phyloP scores from a whole-genome alignment of 176 grass and related monocot species.

The Cenchrus americanus region DNA sequence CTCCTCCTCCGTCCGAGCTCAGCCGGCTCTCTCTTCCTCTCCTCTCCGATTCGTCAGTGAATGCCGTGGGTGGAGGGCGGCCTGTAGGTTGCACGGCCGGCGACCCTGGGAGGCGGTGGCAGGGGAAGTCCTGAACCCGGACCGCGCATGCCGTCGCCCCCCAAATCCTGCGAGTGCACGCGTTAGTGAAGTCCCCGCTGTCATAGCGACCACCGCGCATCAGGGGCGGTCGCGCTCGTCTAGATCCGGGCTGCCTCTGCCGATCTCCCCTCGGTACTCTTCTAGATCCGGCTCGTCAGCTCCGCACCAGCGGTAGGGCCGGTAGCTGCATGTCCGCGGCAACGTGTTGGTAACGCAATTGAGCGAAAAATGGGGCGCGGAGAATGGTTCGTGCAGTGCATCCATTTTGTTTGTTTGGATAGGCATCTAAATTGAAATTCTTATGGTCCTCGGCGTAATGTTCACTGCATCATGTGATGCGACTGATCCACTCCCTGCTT shows the following conservation, averaged over 20 bases:
- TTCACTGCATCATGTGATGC: neutral
- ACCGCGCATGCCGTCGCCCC: no score
- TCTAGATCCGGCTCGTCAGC: neutral
- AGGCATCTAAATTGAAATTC: neutral
- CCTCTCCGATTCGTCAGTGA: neutral
- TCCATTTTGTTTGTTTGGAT: neutral
- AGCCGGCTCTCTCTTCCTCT: no score
- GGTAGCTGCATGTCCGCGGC: neutral
- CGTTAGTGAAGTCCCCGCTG: no score
- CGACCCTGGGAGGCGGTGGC: no score
- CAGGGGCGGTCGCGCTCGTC: no score
- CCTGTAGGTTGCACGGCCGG: no score
- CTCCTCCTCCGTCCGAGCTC: neutral
- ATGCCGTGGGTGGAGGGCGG: no score
- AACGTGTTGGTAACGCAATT: neutral
- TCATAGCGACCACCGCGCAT: no score
- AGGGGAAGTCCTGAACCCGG: no score
- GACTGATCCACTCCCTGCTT: neutral
- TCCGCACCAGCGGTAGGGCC: neutral
- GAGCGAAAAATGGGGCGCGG: neutral
- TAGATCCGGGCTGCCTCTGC: neutral
- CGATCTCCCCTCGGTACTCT: neutral
- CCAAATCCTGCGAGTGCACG: no score
- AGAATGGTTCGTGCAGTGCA: neutral
- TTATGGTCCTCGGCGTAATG: no score